phyloP scores from a whole-genome alignment of 495 filamentous ascomycete genomes.

The Xylaria curta region DNA sequence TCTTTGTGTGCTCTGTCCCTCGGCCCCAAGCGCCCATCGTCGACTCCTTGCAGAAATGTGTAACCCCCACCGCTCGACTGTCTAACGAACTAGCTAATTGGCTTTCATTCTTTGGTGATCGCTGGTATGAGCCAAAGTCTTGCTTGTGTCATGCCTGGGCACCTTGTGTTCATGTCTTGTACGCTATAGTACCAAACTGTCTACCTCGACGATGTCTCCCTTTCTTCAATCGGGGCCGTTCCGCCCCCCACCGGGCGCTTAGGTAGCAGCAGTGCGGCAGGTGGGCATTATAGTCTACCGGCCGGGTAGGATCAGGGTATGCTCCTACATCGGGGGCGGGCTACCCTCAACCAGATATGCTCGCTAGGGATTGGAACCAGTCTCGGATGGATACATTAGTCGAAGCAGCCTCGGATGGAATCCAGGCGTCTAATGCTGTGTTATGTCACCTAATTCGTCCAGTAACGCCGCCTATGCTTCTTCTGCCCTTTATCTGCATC shows the following conservation, averaged over 20 bases:
- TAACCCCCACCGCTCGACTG: slow-evolving; percentile 9
- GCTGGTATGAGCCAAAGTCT: background rate
- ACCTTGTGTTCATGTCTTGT: background rate
- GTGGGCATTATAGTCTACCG: background rate
- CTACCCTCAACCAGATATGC: slow-evolving; percentile 15
- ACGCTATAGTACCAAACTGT: background rate
- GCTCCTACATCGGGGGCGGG: slow-evolving; percentile 9
- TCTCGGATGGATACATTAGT: slow-evolving; percentile 3
- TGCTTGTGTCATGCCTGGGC: background rate
- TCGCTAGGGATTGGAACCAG: background rate
- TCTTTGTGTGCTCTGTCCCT: background rate
- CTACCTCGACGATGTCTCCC: background rate
- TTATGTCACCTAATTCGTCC: slow-evolving; percentile 1
- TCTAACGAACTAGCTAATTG: background rate
- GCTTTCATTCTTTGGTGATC: too few relatives aligned
- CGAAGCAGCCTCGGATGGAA: background rate
- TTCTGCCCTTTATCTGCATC: background rate
- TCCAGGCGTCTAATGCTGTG: slow-evolving; percentile 16
- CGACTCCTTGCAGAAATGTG: slow-evolving; percentile 16
- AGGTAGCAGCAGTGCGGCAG: background rate
- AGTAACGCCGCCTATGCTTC: background rate
- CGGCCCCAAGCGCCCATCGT: slow-evolving; percentile 23
- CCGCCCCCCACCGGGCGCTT: slow-evolving; percentile 22
- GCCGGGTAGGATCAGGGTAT: background rate
- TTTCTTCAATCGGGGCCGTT: background rate